A percentile compares a stretch with the other conserved stretches of the same genome.
These are phyloP conservation scores for Fusarium sp. DNA, from an alignment of 2,329 filamentous ascomycete genomes.

Conservation along the genomic window DNA sequence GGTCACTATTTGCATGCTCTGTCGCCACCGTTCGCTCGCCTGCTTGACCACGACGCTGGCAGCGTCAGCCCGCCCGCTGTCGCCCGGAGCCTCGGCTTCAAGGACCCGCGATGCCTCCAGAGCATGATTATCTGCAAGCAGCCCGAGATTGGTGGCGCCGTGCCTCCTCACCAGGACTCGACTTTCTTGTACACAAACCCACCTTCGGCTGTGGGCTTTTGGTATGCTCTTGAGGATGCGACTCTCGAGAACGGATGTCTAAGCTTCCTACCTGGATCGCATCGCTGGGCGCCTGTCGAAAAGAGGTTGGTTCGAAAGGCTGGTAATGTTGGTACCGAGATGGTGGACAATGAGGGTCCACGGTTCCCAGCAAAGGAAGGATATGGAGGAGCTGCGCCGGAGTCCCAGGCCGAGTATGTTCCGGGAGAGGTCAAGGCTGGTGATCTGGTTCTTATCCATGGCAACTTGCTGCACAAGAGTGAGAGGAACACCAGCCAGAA, in stretches of 20 bases:
- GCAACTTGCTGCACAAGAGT: conserved; percentile 95
- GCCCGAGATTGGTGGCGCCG: conserved; percentile 92
- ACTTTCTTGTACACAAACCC: conserved; percentile 93
- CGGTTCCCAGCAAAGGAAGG: conserved; percentile 69
- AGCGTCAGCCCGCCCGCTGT: conserved; percentile 67
- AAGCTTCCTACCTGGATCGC: conserved; percentile 86
- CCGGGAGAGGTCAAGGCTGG: conserved; percentile 91
- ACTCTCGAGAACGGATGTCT: conserved; percentile 88
- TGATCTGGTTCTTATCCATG: conserved; percentile 92
- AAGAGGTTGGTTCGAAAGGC: conserved; percentile 79
- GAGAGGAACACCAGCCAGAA: conserved; percentile 89
- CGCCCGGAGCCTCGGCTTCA: conserved; percentile 78
- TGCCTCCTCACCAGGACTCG: conserved; percentile 91
- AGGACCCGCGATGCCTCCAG: conserved; percentile 83
- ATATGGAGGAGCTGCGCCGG: conserved; percentile 59
- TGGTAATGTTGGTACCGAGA: conserved; percentile 71
- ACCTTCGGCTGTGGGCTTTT: conserved; percentile 92
- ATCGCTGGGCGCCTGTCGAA: conserved; percentile 77
- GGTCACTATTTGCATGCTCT: conserved; percentile 81
- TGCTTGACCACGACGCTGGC: conserved; percentile 58
- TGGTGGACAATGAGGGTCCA: conserved; percentile 75
- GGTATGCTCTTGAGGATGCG: conserved; percentile 96
- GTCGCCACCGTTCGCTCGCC: conserved; percentile 72
- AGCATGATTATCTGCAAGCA: conserved; percentile 99
- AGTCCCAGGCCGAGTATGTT: conserved; percentile 67